phyloP scores from a whole-genome alignment of 2,329 filamentous ascomycete species.

The Hymenoscyphus occultus region DNA sequence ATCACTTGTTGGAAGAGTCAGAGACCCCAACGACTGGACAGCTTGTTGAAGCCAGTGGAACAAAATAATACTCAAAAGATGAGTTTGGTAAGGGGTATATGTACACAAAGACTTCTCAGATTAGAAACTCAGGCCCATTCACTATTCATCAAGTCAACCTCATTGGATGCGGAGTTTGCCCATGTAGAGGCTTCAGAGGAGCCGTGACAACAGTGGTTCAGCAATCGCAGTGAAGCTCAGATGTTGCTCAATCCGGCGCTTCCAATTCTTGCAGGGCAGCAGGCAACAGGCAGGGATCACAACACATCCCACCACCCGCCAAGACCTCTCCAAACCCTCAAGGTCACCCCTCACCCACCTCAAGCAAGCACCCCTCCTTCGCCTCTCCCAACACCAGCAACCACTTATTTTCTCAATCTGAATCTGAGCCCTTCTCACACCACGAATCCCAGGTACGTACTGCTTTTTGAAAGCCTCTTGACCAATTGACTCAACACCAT shows the following conservation, averaged over 20 bases:
- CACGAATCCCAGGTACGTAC: slow-evolving; percentile 1
- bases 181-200: too few species aligned
- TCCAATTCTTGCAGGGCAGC: neutral
- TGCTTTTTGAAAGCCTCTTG: slow-evolving; percentile 2
- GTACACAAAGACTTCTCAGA: too few species aligned
- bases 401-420: neutral
- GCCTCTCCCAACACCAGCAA: neutral
- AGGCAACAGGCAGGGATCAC: neutral
- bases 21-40: too few species aligned
- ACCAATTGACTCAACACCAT: slow-evolving; percentile 12
- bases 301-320: neutral
- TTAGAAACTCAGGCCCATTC: too few species aligned
- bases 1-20: neutral
- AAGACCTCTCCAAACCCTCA: neutral
- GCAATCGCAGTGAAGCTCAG: neutral
- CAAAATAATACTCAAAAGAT: too few species aligned
- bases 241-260: neutral
- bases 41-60: too few species aligned
- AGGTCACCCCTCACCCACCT: slow-evolving; percentile 1
- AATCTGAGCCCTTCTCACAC: neutral
- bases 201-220: too few species aligned
- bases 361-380: neutral
- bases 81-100: too few species aligned
- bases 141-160: too few species aligned
- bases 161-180: too few species aligned